A percentile compares a stretch with the other conserved stretches of the same genome.
These are phyloP conservation scores for Luffa aegyptiaca DNA, from an alignment of 306 rosid genomes.

Conservation along the genomic window DNA sequence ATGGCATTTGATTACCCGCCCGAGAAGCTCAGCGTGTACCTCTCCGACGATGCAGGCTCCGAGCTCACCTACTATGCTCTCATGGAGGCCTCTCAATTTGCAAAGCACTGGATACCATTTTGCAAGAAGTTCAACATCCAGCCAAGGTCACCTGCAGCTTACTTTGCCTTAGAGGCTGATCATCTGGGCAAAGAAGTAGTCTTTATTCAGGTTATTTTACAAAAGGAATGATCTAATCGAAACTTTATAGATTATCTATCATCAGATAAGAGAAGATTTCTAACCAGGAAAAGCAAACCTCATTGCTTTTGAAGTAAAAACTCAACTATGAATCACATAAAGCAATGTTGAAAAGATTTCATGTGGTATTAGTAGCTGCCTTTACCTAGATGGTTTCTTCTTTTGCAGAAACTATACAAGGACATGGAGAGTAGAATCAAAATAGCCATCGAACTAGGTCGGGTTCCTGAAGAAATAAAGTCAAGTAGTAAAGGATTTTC, in stretches of 20 bases:
- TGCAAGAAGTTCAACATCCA: constrained; percentile 54
- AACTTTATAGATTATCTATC: neutral
- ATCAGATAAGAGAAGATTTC: neutral
- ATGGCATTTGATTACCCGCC: constrained; percentile 73
- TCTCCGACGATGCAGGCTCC: constrained; percentile 75
- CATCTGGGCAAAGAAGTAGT: constrained; percentile 10
- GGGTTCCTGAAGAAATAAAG: constrained; percentile 39
- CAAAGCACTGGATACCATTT: constrained; percentile 73
- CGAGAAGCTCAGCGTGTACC: constrained; percentile 61
- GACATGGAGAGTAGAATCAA: constrained; percentile 54
- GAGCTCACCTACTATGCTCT: constrained; percentile 56
- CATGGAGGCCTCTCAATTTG: constrained; percentile 49
- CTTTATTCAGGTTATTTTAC: constrained; percentile 29
- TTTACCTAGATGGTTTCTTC: neutral
- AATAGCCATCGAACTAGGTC: constrained; percentile 27
- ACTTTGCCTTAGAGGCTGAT: constrained; percentile 23
- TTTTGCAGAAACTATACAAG: constrained; percentile 41
- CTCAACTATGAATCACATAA: neutral
- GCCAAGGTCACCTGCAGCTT: constrained; percentile 68
- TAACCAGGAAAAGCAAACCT: neutral
- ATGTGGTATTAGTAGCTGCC: neutral
- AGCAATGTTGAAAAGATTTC: neutral
- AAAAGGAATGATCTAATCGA: neutral
- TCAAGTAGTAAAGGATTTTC: constrained; percentile 39
- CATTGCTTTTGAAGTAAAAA: neutral